phyloP scores from a whole-genome alignment of 2,329 filamentous ascomycete genomes.

The Fusarium pseudoanthophilum region DNA sequence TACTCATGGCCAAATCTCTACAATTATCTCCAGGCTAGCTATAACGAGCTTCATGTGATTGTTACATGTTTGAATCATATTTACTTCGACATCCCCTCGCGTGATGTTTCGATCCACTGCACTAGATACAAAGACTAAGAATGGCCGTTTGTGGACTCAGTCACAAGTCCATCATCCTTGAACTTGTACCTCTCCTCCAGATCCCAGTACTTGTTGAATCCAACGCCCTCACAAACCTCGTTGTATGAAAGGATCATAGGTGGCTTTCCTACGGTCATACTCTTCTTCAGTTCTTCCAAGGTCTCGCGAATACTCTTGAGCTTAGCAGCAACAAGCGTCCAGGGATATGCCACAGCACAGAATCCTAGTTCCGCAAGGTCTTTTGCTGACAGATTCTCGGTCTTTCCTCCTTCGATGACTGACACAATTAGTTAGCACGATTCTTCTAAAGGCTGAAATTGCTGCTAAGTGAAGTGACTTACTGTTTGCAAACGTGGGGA shows the following conservation, averaged over 20 bases:
- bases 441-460: too few relatives aligned
- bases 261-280: constrained; percentile 54
- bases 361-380: constrained; percentile 53
- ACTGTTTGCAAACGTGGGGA: constrained; percentile 55
- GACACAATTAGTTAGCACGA: background rate
- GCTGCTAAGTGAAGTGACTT: background rate
- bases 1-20: too few relatives aligned
- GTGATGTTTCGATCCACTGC: too few relatives aligned
- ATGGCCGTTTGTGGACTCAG: background rate
- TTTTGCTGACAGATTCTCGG: constrained; percentile 48
- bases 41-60: too few relatives aligned
- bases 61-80: too few relatives aligned
- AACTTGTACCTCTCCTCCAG: background rate
- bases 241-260: constrained; percentile 56
- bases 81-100: too few relatives aligned
- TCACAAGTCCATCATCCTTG: background rate
- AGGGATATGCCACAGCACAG: constrained; percentile 56
- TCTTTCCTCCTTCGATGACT: constrained; percentile 50
- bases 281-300: constrained; percentile 53
- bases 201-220: constrained; percentile 55
- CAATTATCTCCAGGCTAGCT: too few relatives aligned
- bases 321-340: constrained; percentile 56
- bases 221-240: constrained; percentile 58
- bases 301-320: constrained; percentile 53
- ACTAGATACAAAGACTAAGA: background rate